These are phyloP conservation scores for Saccharum hybrid DNA, from an alignment of 202 grass and related monocot species.

Conservation along the genomic window DNA sequence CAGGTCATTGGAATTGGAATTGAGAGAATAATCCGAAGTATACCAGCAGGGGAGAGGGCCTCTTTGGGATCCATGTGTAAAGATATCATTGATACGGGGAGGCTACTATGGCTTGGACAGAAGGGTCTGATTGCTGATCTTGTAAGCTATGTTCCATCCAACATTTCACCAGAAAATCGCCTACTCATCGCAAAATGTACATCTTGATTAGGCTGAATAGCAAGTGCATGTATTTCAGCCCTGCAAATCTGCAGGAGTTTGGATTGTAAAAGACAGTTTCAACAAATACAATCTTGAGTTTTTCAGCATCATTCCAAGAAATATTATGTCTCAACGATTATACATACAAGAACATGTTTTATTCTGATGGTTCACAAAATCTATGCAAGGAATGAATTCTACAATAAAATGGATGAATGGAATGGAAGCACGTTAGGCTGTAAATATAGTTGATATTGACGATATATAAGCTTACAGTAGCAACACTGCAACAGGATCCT, in stretches of 20 bases:
- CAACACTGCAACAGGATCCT: constrained; percentile 13
- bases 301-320: background rate
- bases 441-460: constrained; percentile 48
- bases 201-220: constrained; percentile 1
- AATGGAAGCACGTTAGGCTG: constrained; percentile 28
- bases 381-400: constrained; percentile 16
- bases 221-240: background rate
- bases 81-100: constrained; percentile 73
- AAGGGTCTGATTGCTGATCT: constrained; percentile 64
- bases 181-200: constrained; percentile 67
- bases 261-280: background rate
- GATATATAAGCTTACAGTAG: constrained; percentile 43
- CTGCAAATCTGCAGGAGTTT: background rate
- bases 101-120: constrained; percentile 66
- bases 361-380: constrained; percentile 21
- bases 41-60: constrained; percentile 57
- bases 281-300: background rate
- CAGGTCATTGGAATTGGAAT: constrained; percentile 34
- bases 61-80: constrained; percentile 80
- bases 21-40: constrained; percentile 60
- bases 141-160: constrained; percentile 68
- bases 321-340: background rate
- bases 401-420: constrained; percentile 35
- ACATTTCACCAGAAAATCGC: constrained; percentile 85
- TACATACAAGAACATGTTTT: background rate